phyloP scores from a whole-genome alignment of 2,329 filamentous ascomycete genomes.

The Exserohilum rostratum region DNA sequence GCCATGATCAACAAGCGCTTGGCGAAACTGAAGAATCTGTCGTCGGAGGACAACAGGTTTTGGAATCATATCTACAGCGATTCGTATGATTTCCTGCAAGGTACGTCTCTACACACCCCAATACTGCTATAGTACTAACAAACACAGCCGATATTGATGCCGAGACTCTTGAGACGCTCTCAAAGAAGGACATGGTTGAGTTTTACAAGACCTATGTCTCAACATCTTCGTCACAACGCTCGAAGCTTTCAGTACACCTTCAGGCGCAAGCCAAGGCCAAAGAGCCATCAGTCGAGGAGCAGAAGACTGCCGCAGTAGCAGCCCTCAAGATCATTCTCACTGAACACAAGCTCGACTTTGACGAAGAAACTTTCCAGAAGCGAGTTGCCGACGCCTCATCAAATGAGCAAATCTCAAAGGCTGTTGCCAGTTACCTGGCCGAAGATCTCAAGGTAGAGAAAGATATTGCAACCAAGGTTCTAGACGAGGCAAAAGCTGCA shows the following conservation, averaged over 20 bases:
- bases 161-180: constrained; percentile 72
- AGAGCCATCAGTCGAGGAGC: constrained; percentile 48
- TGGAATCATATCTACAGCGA: constrained; percentile 87
- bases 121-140: constrained; percentile 3
- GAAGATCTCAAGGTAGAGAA: constrained; percentile 55
- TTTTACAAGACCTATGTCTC: constrained; percentile 81
- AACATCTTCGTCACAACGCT: constrained; percentile 72
- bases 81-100: constrained; percentile 86
- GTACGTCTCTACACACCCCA: constrained; percentile 58
- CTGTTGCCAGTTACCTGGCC: constrained; percentile 57
- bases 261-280: constrained; percentile 68
- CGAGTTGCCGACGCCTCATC: constrained; percentile 56
- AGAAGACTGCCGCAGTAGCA: constrained; percentile 47
- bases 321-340: constrained; percentile 53
- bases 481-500: constrained; percentile 58
- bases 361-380: constrained; percentile 50
- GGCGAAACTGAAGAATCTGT: constrained; percentile 91
- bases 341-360: constrained; percentile 54
- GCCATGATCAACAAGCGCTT: constrained; percentile 85
- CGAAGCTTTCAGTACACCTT: constrained; percentile 86
- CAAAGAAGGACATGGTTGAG: constrained; percentile 77
- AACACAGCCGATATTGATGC: constrained; percentile 74
- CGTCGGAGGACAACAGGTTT: constrained; percentile 80
- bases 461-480: constrained; percentile 56
- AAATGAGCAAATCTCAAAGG: constrained; percentile 56